Evolutionary conservation across 352 stramenopile species (phyloP), one percentile per base, ranked within the genome.

Genomic region (Phytopythium oedochilum): DNA sequence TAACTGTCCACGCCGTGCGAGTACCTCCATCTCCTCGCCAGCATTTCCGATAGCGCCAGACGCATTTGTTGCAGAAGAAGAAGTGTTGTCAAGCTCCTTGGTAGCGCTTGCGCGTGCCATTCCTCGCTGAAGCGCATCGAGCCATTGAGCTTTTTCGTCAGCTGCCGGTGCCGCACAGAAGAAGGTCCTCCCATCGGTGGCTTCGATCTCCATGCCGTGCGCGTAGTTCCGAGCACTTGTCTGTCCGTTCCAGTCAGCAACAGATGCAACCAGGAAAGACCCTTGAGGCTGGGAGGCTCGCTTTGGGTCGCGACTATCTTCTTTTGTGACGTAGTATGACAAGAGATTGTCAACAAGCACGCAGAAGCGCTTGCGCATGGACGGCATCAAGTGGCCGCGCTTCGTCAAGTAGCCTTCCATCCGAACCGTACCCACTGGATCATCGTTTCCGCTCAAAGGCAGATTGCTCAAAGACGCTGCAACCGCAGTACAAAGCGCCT

Each of bases 341-440:
- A 92, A 57, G 5, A 72, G 63, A 15, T 81, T 73, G 32, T 73
- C 65, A 7, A 75, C 34, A 0, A 92, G 61, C 18, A 91, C 73
- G 22, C 76, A 89, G 60, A 89, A 92, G 45, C 76, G 71, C 49
- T 89, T 90, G 15, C 75, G 64, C 79, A 92, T 89, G 3, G 80
- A 89, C 9, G 80, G 80, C 23, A 90, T 75, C 25, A 80, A 55
- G 57, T 89, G 80, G 0, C 80, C 80, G 6, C 82, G 80, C 61
- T 89, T 90, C 49, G 85, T 71, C 34, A 92, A 58, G 46, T 92
- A 92, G 0, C 83, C 83, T 56, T 91, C 76, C 71, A 92, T 88
- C 12, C 87, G 45, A 36, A 87, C 74, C 0, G 45, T 20, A 15
- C 28, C 18, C 1, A 8, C 25, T 12, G n/a, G 8, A 10, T 18